Percentiles rank a stretch among this genome's conserved stretches.
phyloP scores from a whole-genome alignment of 2,329 filamentous ascomycete genomes.

The Nemania bipapillata region DNA sequence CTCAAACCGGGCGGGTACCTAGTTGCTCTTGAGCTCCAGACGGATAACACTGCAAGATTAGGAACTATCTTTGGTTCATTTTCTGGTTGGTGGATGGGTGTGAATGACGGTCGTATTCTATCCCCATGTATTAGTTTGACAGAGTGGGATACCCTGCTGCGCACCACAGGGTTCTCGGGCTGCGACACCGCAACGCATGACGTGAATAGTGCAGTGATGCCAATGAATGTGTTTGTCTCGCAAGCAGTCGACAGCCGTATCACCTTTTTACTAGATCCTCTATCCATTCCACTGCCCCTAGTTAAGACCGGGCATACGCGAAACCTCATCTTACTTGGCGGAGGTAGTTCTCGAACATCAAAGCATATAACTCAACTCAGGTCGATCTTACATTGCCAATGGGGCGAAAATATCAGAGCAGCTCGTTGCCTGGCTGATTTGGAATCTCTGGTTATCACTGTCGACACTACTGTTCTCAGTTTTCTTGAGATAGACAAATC shows the following conservation, averaged over 20 bases:
- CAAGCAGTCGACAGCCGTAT: background rate
- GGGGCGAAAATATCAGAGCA: too few species aligned
- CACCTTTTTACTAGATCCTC: background rate
- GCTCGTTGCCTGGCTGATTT: too few species aligned
- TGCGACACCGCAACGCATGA: background rate
- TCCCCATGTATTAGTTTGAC: slow-evolving; percentile 4
- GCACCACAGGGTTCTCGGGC: background rate
- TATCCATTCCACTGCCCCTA: background rate
- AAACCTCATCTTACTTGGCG: too few species aligned
- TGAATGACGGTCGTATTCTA: slow-evolving; percentile 36
- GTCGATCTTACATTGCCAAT: too few species aligned
- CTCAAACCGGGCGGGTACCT: slow-evolving; percentile 60
- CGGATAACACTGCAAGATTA: too few species aligned
- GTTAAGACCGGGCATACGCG: too few species aligned
- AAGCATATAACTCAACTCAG: too few species aligned
- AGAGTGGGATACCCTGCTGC: background rate
- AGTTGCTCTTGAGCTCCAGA: too few species aligned
- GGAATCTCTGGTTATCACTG: too few species aligned
- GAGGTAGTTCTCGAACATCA: too few species aligned
- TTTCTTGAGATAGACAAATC: too few species aligned
- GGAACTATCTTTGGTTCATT: slow-evolving; percentile 34
- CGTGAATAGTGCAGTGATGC: background rate
- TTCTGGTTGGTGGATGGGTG: slow-evolving; percentile 43
- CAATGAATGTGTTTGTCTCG: background rate
- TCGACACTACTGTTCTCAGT: too few species aligned